These are phyloP conservation scores for Podospora conica DNA, from an alignment of 495 filamentous ascomycete genomes.

Conservation along the genomic window DNA sequence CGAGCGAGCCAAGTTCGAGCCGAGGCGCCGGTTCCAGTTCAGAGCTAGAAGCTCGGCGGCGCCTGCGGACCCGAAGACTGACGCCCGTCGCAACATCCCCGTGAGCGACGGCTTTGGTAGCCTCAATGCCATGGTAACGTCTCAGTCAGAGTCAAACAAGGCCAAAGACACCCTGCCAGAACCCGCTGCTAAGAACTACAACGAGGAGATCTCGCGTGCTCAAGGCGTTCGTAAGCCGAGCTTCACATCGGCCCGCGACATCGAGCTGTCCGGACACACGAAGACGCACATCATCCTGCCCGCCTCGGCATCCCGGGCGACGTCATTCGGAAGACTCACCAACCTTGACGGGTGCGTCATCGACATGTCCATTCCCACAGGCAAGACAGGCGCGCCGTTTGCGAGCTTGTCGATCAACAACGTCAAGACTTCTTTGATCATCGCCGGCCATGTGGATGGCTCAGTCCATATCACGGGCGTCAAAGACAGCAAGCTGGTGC, in stretches of 20 bases:
- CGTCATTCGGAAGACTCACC: constrained; percentile 66
- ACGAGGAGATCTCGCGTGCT: constrained; percentile 39
- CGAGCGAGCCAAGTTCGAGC: constrained; percentile 32
- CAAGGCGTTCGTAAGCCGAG: constrained; percentile 47
- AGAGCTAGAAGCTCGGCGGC: constrained; percentile 29
- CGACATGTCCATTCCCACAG: constrained; percentile 60
- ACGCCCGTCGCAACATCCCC: constrained; percentile 6
- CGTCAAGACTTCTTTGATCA: constrained; percentile 59
- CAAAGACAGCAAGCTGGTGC: constrained; percentile 65
- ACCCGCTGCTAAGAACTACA: constrained; percentile 40
- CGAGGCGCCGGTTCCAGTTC: constrained; percentile 44
- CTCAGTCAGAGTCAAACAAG: constrained; percentile 30
- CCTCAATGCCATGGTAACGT: neutral
- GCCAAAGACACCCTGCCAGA: constrained; percentile 23
- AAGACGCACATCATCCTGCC: constrained; percentile 68
- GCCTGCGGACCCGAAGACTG: constrained; percentile 1
- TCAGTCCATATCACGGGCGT: constrained; percentile 75
- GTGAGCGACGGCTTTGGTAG: neutral
- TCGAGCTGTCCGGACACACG: constrained; percentile 57
- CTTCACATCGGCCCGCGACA: constrained; percentile 53
- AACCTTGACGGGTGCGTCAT: constrained; percentile 68
- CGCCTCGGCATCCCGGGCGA: constrained; percentile 56
- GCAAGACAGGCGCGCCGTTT: constrained; percentile 56
- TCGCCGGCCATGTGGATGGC: constrained; percentile 72
- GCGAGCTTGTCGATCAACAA: constrained; percentile 67